Evolutionary conservation across 2,329 filamentous ascomycete genomes (phyloP).

Genomic region (Emericellopsis atlantica): DNA sequence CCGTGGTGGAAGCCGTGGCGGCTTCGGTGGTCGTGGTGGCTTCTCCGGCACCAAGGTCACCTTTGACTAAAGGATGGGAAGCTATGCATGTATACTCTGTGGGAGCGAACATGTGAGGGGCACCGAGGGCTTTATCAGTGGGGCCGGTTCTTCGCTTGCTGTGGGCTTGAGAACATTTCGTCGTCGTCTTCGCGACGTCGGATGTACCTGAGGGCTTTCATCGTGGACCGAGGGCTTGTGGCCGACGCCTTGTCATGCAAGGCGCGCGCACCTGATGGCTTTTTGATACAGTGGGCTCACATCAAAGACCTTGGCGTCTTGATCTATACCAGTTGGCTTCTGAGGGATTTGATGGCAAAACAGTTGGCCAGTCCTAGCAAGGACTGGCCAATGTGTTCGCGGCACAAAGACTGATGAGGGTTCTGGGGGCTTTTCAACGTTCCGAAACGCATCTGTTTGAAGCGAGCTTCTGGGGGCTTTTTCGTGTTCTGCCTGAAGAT

Average conservation of each 20-base stretch:
- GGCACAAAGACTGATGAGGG: conserved; percentile 3
- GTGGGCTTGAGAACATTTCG: conserved; percentile 42
- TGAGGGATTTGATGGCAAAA: conserved; percentile 4
- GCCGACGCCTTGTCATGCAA: conserved; percentile 2
- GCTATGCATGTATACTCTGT: too few species aligned
- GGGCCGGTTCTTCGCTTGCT: conserved; percentile 29
- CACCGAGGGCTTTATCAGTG: conserved; percentile 32
- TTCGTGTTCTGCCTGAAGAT: not conserved
- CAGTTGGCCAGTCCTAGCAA: not conserved
- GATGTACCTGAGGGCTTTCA: conserved; percentile 44
- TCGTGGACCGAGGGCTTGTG: conserved; percentile 26
- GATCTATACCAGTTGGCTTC: conserved; percentile 4
- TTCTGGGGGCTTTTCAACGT: conserved; percentile 4
- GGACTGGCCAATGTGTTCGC: conserved; percentile 1
- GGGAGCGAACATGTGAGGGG: conserved; percentile 9
- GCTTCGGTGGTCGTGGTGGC: conserved; percentile 34
- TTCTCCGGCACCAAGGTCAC: conserved; percentile 66
- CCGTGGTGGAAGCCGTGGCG: conserved; percentile 37
- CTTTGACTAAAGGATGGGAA: conserved; percentile 32
- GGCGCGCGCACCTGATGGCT: conserved; percentile 9
- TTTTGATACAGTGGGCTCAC: conserved; percentile 14
- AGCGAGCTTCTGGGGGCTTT: conserved; percentile 4
- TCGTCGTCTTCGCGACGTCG: conserved; percentile 19
- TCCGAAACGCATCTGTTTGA: conserved; percentile 9
- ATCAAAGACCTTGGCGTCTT: not conserved